These are phyloP conservation scores for Amphibolis antarctica DNA, from an alignment of 106 monocot species.

Conservation along the genomic window DNA sequence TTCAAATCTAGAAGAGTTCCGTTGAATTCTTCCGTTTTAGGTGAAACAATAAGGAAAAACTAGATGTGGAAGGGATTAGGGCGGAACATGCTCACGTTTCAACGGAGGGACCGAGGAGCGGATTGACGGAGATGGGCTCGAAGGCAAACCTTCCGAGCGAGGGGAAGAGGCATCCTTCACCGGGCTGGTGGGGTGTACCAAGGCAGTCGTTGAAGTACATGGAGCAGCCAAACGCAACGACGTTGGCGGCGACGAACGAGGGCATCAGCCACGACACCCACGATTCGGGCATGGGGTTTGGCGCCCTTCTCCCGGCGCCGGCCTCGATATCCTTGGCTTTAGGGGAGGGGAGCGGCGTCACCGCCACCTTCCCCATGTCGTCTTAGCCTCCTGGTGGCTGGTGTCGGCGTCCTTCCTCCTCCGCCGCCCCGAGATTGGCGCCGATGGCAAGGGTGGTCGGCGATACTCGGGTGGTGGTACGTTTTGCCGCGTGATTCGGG, in stretches of 20 bases:
- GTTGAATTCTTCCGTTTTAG: too few species aligned
- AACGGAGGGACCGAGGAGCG: conserved; percentile 31
- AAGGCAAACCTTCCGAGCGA: conserved; percentile 37
- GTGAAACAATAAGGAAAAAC: not conserved
- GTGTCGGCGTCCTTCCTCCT: too few species aligned
- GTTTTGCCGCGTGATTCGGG: too few species aligned
- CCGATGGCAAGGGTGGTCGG: too few species aligned
- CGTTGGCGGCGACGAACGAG: conserved; percentile 14
- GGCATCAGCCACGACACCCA: conserved; percentile 28
- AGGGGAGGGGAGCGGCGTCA: too few species aligned
- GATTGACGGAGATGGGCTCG: conserved; percentile 38
- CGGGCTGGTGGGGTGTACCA: not conserved
- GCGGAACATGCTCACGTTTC: conserved; percentile 19
- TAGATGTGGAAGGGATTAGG: not conserved
- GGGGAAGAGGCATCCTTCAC: conserved; percentile 11
- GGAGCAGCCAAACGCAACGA: conserved; percentile 17
- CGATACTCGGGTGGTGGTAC: too few species aligned
- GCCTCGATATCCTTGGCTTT: too few species aligned
- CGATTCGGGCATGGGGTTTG: not conserved
- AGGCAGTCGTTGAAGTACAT: conserved; percentile 36
- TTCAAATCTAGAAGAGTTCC: too few species aligned
- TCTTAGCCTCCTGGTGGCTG: too few species aligned
- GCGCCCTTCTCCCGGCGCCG: too few species aligned
- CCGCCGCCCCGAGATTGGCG: too few species aligned
- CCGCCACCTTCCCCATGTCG: too few species aligned